Evolutionary conservation across 768 basidiomycete species (phyloP), one percentile per base, ranked within the genome.

Genomic region (Russula earlei): DNA sequence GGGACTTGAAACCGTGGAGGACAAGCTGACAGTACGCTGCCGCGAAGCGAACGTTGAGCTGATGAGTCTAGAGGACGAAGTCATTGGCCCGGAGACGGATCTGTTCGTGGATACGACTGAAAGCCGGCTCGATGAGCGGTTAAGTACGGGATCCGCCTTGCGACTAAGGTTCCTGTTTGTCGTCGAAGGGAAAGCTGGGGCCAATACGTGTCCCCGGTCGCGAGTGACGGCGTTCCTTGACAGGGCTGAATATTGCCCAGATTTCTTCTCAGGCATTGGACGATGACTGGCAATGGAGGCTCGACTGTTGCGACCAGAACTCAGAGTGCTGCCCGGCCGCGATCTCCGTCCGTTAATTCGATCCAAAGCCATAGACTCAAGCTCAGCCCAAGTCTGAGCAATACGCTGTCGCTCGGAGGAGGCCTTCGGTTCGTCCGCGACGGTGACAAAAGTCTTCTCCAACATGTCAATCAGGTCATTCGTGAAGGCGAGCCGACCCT

Each of bases 11-110:
- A 73, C 68, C 41, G 74, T 77, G 11, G 76, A 74, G 0, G 74
- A 69, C 47, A 84, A 67, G 65, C 89, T 91, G 31, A 76, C 70
- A 20, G 88, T 90, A 20, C 90, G 78, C 64, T 91, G 90, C 29
- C 90, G 80, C n/a, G 90, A 91, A 31, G 90, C 77, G 67, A 83
- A 88, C 8, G 90, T 92, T 4, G 89, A 77, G 29, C 73, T 73
- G 58, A 77, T 76, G 19, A 87, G 49, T 19, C 71, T 67, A 14
- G 70, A 63, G 20, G 72, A 65, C 19, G 77, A 70, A n/a, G 73
- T 62, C 38, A 67, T 68, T 10, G 86, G 82, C 25, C 87, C 87
- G 20, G 89, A 89, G 17, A 83, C 79, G 15, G 87, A 85, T 51
- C 90, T 79, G 51, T 66, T 73, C 4, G 76, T 71, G 2, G 82